These are phyloP conservation scores for Aureobasidium sp. DNA, from an alignment of 2,329 filamentous ascomycete genomes.

Conservation along the genomic window DNA sequence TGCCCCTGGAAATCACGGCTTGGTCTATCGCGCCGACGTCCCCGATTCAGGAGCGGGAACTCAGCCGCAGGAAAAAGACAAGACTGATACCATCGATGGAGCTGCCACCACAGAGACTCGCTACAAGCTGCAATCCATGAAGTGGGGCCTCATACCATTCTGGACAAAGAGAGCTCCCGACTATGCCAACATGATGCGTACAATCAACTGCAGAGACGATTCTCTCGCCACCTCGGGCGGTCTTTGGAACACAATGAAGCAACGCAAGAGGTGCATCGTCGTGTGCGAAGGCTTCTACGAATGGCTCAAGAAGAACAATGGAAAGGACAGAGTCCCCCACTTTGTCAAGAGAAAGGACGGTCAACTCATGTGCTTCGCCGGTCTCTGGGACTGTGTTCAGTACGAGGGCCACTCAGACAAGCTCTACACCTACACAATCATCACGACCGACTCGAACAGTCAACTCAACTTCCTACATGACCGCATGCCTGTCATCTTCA, in stretches of 20 bases:
- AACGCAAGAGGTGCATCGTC: constrained; percentile 76
- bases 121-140: constrained; percentile 87
- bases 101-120: constrained; percentile 34
- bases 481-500: constrained; percentile 88
- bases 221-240: constrained; percentile 66
- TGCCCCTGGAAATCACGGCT: constrained; percentile 74
- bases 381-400: constrained; percentile 80
- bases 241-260: constrained; percentile 91
- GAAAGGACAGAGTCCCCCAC: constrained; percentile 76
- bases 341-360: constrained; percentile 76
- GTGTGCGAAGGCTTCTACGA: constrained; percentile 92
- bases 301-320: constrained; percentile 73
- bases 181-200: constrained; percentile 69
- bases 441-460: constrained; percentile 79
- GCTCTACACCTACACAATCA: constrained; percentile 83
- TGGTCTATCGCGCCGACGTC: constrained; percentile 74
- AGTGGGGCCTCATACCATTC: constrained; percentile 89
- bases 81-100: constrained; percentile 17
- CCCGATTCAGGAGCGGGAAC: constrained; percentile 47
- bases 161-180: constrained; percentile 83
- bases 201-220: constrained; percentile 92
- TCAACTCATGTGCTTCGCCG: constrained; percentile 78
- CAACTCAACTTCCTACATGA: constrained; percentile 83
- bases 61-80: constrained; percentile 13
- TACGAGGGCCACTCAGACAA: constrained; percentile 65